These are phyloP conservation scores for Guillardia theta DNA, from an alignment of 78 protist species.

Conservation along the genomic window DNA sequence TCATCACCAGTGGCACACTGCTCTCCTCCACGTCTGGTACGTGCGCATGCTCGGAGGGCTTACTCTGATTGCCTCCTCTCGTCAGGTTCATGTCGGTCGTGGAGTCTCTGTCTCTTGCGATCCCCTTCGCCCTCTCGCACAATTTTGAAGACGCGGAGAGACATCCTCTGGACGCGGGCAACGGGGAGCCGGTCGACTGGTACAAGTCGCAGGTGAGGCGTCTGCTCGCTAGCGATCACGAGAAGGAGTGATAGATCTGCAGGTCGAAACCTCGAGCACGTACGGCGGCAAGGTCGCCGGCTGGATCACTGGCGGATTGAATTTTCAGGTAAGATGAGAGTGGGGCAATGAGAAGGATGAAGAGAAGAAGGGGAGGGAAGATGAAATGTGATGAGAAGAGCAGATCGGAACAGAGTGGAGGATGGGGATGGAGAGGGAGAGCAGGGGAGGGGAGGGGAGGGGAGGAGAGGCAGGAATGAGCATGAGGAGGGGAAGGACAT, in stretches of 20 bases:
- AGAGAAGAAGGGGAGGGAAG: background rate
- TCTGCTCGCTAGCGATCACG: background rate
- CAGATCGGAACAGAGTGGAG: background rate
- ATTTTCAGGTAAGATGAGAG: background rate
- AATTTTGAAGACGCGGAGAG: slow-evolving; percentile 31
- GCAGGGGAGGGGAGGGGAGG: background rate
- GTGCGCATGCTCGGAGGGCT: too few relatives aligned
- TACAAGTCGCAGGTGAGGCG: slow-evolving; percentile 24
- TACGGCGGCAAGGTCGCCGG: slow-evolving; percentile 2
- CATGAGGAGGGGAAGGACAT: too few relatives aligned
- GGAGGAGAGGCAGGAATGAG: background rate
- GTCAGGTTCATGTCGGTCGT: slow-evolving; percentile 1
- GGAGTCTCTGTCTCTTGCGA: slow-evolving; percentile 13
- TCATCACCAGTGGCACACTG: background rate
- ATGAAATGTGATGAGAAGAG: background rate
- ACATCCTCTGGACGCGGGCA: background rate
- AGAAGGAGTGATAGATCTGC: background rate
- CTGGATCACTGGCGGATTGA: slow-evolving; percentile 27
- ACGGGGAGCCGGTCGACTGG: slow-evolving; percentile 32
- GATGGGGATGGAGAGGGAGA: background rate
- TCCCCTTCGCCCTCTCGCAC: slow-evolving; percentile 30
- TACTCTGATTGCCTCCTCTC: too few relatives aligned
- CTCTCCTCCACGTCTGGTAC: slow-evolving; percentile 7
- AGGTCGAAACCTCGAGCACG: background rate
- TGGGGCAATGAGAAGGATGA: background rate